Evolutionary conservation across 2,329 filamentous ascomycete genomes (phyloP).

Genomic region (Hypoxylon sp.): DNA sequence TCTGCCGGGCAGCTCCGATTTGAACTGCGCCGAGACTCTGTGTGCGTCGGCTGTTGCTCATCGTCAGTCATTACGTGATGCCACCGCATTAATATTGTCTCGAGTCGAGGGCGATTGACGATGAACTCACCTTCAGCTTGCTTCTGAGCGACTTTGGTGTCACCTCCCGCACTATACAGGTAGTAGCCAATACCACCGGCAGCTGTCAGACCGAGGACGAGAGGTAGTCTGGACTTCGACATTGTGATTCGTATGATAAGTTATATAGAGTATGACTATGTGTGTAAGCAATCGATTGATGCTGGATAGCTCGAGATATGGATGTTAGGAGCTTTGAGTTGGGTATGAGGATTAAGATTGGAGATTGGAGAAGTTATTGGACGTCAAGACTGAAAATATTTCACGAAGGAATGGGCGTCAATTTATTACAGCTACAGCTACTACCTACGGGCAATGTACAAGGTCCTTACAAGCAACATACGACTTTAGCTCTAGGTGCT

Average conservation of each 20-base stretch:
- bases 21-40: constrained; percentile 76
- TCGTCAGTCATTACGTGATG: constrained; percentile 32
- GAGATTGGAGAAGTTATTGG: constrained; percentile 34
- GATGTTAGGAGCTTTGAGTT: constrained; percentile 15
- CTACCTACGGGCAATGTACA: constrained; percentile 20
- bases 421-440: constrained; percentile 35
- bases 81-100: not conserved
- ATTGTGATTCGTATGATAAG: constrained; percentile 27
- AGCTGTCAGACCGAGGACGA: constrained; percentile 72
- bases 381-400: constrained; percentile 17
- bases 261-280: not conserved
- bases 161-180: constrained; percentile 88
- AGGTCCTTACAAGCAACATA: constrained; percentile 19
- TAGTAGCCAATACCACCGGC: constrained; percentile 87
- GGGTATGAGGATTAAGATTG: constrained; percentile 18
- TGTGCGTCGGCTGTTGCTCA: constrained; percentile 78
- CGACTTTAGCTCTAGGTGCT: constrained; percentile 32
- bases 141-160: constrained; percentile 86
- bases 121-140: constrained; percentile 80
- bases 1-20: constrained; percentile 74
- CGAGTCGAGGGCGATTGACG: not conserved
- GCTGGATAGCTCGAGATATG: constrained; percentile 1
- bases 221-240: constrained; percentile 51
- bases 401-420: constrained; percentile 16
- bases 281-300: constrained; percentile 5